Percentiles rank a stretch among this genome's conserved stretches.
Evolutionary conservation across 768 basidiomycete genomes (phyloP).

Genomic region (Dendrothele bispora): DNA sequence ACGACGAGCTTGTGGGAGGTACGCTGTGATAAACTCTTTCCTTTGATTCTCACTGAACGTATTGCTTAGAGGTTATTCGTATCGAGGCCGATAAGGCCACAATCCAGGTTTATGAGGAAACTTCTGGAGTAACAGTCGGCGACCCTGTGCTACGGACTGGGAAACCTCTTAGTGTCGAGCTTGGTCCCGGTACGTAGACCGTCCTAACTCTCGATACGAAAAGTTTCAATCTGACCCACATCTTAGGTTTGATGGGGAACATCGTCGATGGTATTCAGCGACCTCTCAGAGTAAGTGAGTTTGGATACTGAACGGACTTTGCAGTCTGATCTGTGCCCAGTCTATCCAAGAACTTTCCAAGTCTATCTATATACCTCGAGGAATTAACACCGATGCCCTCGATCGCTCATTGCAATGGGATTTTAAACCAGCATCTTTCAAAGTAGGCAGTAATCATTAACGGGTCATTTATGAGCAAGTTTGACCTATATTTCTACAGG

Average conservation of each 20-base stretch:
- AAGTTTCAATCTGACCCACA: neutral
- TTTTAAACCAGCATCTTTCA: conserved; percentile 81
- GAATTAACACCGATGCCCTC: conserved; percentile 96
- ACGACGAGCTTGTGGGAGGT: conserved; percentile 98
- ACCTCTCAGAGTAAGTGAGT: conserved; percentile 70
- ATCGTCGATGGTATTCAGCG: conserved; percentile 98
- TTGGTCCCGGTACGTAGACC: conserved; percentile 87
- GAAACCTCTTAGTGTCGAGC: conserved; percentile 95
- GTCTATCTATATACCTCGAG: conserved; percentile 99
- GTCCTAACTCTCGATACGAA: neutral
- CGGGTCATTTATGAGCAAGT: too few species aligned
- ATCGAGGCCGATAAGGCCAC: conserved; percentile 98
- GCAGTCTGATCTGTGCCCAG: conserved; percentile 39
- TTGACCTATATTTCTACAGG: conserved; percentile 29
- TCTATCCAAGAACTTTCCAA: conserved; percentile 95
- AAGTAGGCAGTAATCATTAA: too few species aligned
- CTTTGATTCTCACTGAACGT: neutral
- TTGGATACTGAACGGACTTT: too few species aligned
- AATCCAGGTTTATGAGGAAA: conserved; percentile 99
- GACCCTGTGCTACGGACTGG: conserved; percentile 98
- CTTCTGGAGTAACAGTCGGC: conserved; percentile 97
- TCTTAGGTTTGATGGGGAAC: conserved; percentile 93
- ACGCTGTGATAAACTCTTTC: conserved; percentile 26
- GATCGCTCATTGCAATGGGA: conserved; percentile 92
- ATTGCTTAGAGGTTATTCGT: conserved; percentile 87